phyloP scores from a whole-genome alignment of 2,329 filamentous ascomycete species.

The Aaosphaeria arxii region DNA sequence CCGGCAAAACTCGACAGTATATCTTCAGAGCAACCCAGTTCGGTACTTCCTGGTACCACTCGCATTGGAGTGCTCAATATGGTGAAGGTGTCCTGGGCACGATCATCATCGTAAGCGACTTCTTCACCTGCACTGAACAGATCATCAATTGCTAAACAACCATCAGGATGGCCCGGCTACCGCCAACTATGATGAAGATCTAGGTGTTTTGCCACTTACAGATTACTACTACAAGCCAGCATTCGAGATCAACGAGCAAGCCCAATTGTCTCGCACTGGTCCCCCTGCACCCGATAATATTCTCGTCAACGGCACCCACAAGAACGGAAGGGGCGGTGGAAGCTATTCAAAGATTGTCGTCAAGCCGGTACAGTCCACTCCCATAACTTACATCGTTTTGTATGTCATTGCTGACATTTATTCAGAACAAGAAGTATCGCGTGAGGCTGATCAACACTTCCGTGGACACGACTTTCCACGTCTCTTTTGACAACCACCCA shows the following conservation, averaged over 20 bases:
- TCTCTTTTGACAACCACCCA: conserved; percentile 39
- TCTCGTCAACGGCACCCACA: conserved; percentile 56
- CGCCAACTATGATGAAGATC: conserved; percentile 55
- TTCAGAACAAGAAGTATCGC: conserved; percentile 52
- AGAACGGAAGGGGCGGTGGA: conserved; percentile 40
- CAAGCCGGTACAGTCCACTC: conserved; percentile 23
- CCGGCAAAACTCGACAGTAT: conserved; percentile 57
- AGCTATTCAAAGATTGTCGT: conserved; percentile 34
- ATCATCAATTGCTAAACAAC: conserved; percentile 7
- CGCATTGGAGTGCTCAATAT: conserved; percentile 43
- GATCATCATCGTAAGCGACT: conserved; percentile 26
- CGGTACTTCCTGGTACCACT: conserved; percentile 45
- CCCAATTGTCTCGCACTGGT: conserved; percentile 26
- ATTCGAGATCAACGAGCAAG: conserved; percentile 28
- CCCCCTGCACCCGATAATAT: conserved; percentile 45
- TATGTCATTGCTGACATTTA: conserved; percentile 2
- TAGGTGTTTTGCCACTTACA: conserved; percentile 57
- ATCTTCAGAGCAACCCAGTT: conserved; percentile 53
- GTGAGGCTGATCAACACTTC: conserved; percentile 58
- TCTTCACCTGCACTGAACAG: neutral
- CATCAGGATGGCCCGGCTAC: conserved; percentile 39
- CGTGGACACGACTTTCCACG: conserved; percentile 29
- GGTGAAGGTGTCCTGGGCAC: conserved; percentile 42
- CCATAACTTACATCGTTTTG: neutral
- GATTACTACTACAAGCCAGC: conserved; percentile 59